phyloP scores from a whole-genome alignment of 768 basidiomycete genomes.

The Tephrocybe rancida region DNA sequence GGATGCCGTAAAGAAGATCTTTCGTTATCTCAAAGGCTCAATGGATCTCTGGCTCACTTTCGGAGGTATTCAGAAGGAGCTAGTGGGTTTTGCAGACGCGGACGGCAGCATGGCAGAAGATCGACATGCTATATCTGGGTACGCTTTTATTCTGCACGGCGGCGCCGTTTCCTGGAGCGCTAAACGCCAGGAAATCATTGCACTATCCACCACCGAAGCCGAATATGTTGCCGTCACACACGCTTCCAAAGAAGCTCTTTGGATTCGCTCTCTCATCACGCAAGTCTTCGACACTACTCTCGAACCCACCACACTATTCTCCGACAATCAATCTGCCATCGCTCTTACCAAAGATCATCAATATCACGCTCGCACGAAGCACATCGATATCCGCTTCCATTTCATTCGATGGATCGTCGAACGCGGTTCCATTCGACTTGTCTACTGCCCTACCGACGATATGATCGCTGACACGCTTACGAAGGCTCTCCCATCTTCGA shows the following conservation, averaged over 20 bases:
- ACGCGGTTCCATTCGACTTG: not conserved
- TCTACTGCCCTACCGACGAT: no score
- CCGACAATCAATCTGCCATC: constrained; percentile 5
- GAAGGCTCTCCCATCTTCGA: no score
- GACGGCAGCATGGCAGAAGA: not conserved
- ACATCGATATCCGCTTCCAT: not conserved
- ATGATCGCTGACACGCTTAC: no score
- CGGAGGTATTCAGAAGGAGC: not conserved
- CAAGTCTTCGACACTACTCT: constrained; percentile 15
- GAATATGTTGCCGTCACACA: constrained; percentile 24
- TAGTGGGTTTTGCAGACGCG: not conserved
- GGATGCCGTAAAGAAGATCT: not conserved
- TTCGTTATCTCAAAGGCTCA: not conserved
- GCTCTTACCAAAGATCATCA: not conserved
- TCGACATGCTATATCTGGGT: not conserved
- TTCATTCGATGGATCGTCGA: constrained; percentile 6
- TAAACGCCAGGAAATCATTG: constrained; percentile 29
- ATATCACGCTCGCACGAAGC: not conserved
- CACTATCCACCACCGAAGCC: constrained; percentile 34
- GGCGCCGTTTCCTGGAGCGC: constrained; percentile 34
- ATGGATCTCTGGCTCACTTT: not conserved
- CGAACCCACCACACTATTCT: not conserved
- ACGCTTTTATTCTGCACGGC: not conserved
- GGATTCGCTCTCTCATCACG: not conserved
- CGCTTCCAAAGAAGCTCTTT: not conserved